Base-by-base conservation (phyloP, 2,329 filamentous ascomycete genomes). In the Coleophoma cylindrospora region DNA sequence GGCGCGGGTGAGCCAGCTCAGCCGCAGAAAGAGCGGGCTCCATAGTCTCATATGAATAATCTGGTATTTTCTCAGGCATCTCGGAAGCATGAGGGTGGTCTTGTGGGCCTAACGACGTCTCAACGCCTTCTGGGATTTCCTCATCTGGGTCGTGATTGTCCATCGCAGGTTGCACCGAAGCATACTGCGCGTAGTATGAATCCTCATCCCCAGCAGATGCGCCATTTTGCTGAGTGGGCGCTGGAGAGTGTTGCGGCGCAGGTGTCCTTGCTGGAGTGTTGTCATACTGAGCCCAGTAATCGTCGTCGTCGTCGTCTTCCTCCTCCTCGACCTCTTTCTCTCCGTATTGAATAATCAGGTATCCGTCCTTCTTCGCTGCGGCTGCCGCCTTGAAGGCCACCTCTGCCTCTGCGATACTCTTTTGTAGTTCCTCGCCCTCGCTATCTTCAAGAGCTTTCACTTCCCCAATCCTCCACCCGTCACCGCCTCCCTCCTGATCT, bases 131-230 rank as follows among this genome's bases (percentile, higher is more conserved):
- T 11, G 61, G 64, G 22, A 66, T 54, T 27, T 70, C 83, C 68
- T 90, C 87, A 59, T 90, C 86, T n/a, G 87, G 87, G 57, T 91
- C 87, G 64, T 91, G 83, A 50, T 81, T 82, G 66, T 92, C 89
- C 74, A 92, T 82, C 33, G 87, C 87, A 2, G 88, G 87, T 64
- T 92, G 88, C 9, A 92, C 87, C 55, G 80, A 74, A 59, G 87
- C 84, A 65, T 94, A 92, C 63, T 86, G 83, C 15, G 85, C 81
- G 66, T 82, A 92, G 66, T 92, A 92, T 40, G 83, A 83, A 43
- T 86, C 80, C 54, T 91, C 87, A 17, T 74, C 73, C 8, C 73
- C 71, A 10, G 67, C 54, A 36, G 53, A 55, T 47, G 45, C 22
- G 46, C 19, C 12, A 55, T 54, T 33, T 33, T 45, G 43, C 22